Percentiles rank a stretch among this genome's conserved stretches.
These are phyloP conservation scores for Linnemannia schmuckeri DNA, from an alignment of 192 early-diverging fungal species.

Conservation along the genomic window DNA sequence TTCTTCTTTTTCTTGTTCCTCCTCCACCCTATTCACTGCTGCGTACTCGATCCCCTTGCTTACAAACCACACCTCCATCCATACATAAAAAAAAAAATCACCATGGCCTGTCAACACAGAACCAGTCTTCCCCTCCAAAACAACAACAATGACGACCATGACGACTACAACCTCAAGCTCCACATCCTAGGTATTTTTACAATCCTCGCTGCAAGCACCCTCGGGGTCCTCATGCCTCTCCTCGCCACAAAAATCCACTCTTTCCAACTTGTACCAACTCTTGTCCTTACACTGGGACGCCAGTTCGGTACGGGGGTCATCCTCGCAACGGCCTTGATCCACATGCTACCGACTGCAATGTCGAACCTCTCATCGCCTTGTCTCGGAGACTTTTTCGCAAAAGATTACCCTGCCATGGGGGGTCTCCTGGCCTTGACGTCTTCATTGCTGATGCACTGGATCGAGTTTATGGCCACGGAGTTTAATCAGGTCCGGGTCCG, in stretches of 20 bases:
- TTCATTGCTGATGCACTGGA: constrained; percentile 73
- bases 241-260: constrained; percentile 39
- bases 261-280: neutral
- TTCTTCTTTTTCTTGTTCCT: neutral
- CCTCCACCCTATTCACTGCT: neutral
- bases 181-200: constrained; percentile 71
- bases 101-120: neutral
- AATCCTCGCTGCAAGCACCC: constrained; percentile 63
- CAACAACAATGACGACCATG: neutral
- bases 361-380: constrained; percentile 69
- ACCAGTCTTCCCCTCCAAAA: neutral
- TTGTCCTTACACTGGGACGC: constrained; percentile 35
- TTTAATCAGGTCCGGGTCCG: constrained; percentile 18
- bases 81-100: neutral
- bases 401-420: constrained; percentile 63
- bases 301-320: constrained; percentile 75
- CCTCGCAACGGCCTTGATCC: constrained; percentile 81
- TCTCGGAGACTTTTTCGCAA: constrained; percentile 60
- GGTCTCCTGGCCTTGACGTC: constrained; percentile 74
- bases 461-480: constrained; percentile 67
- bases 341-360: constrained; percentile 73
- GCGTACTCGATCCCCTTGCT: neutral
- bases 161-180: neutral
- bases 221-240: constrained; percentile 69
- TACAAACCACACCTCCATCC: neutral